Conservation (phyloP, 495 filamentous ascomycete species). For the Evernia prunastri region DNA sequence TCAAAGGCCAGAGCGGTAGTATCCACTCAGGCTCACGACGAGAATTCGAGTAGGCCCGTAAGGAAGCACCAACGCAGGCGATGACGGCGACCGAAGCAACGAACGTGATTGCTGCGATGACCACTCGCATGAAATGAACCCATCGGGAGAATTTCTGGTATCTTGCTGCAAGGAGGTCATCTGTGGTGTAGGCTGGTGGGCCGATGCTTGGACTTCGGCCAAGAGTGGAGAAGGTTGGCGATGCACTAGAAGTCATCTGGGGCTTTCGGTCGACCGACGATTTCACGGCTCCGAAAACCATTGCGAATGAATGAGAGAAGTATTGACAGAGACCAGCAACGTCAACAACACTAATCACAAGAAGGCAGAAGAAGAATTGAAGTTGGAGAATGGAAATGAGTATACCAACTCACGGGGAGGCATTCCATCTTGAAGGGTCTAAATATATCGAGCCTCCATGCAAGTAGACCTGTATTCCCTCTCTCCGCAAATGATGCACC, state of each 20-base stretch:
- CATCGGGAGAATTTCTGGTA: conserved; percentile 37
- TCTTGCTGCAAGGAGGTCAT: conserved; percentile 24
- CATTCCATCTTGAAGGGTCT: neutral
- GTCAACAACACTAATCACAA: conserved; percentile 7
- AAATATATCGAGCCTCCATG: conserved; percentile 13
- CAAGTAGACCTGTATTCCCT: neutral
- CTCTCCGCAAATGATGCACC: conserved; percentile 9
- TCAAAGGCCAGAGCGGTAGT: conserved; percentile 45
- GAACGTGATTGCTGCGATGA: conserved; percentile 34
- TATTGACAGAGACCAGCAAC: conserved; percentile 2
- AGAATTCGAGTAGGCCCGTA: conserved; percentile 39
- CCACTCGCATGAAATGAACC: conserved; percentile 37
- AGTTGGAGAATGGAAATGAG: neutral
- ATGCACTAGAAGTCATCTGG: conserved; percentile 15
- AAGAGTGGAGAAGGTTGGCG: conserved; percentile 20
- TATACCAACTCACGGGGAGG: conserved; percentile 7
- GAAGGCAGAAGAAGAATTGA: neutral
- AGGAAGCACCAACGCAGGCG: conserved; percentile 38
- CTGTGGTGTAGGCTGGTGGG: conserved; percentile 25
- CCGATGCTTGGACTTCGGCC: conserved; percentile 21
- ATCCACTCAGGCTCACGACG: conserved; percentile 33
- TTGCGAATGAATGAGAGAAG: neutral
- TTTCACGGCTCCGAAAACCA: conserved; percentile 9
- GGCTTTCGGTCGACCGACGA: conserved; percentile 6
- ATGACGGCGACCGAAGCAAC: conserved; percentile 35